Evolutionary conservation across 176 grass and related monocot species (phyloP).

Genomic region (Carex parvula): DNA sequence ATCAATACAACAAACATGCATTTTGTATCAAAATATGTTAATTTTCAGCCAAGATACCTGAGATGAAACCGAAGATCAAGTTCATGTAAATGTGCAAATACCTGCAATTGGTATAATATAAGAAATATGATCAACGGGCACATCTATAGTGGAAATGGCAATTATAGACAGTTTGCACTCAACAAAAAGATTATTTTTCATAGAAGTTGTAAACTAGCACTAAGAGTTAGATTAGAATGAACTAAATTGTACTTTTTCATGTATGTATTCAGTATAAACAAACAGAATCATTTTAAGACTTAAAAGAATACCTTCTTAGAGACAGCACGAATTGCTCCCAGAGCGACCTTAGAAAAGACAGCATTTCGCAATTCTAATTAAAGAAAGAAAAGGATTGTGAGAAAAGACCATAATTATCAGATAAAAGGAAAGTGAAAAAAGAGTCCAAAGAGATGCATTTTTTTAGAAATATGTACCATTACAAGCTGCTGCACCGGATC

Average conservation of each 20-base stretch:
- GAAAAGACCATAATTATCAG: neutral
- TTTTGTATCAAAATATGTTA: neutral
- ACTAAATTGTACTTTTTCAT: neutral
- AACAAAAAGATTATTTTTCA: neutral
- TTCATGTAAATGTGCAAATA: slow-evolving; percentile 93
- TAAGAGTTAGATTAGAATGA: neutral
- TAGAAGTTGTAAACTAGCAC: neutral
- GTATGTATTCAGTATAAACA: neutral
- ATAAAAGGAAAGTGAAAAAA: neutral
- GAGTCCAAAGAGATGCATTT: neutral
- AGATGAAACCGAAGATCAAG: slow-evolving; percentile 98
- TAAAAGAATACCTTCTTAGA: slow-evolving; percentile 61
- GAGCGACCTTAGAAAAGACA: slow-evolving; percentile 92
- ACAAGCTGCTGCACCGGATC: slow-evolving; percentile 80
- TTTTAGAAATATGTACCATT: slow-evolving; percentile 52
- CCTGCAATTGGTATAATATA: slow-evolving; percentile 35
- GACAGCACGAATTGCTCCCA: slow-evolving; percentile 87
- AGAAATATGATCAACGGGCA: neutral
- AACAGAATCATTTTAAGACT: neutral
- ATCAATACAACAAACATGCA: neutral
- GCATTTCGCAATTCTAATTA: slow-evolving; percentile 81
- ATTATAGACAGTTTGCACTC: neutral
- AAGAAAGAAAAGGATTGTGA: slow-evolving; percentile 26
- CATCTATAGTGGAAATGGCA: neutral
- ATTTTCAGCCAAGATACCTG: slow-evolving; percentile 41